These are phyloP conservation scores for Acanthamoeba culbertsoni DNA, from an alignment of 208 protist genomes.

Conservation along the genomic window DNA sequence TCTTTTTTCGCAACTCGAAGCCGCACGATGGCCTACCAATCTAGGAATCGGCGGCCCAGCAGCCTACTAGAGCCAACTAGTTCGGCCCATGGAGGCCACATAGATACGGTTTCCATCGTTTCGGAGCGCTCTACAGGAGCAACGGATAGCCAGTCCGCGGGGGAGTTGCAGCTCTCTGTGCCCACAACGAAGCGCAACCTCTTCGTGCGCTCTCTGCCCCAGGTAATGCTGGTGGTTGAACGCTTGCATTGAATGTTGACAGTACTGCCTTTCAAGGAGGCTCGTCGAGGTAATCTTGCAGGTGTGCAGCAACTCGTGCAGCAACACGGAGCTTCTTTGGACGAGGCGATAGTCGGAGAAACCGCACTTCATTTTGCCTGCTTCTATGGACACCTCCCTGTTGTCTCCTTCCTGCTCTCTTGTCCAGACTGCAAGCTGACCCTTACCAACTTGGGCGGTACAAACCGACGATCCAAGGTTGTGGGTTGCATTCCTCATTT, in stretches of 20 bases:
- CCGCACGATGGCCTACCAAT: background rate
- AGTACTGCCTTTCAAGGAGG: no score
- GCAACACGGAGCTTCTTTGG: background rate
- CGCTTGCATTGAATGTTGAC: background rate
- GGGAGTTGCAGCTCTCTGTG: no score
- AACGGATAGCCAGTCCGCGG: no score
- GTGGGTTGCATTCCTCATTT: background rate
- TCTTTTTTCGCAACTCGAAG: background rate
- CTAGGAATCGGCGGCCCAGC: no score
- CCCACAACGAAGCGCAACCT: conserved; percentile 29
- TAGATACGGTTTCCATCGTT: no score
- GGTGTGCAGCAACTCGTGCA: background rate
- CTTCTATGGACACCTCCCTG: conserved; percentile 27
- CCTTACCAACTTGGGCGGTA: background rate
- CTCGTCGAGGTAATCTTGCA: background rate
- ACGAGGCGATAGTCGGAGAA: background rate
- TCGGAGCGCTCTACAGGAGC: no score
- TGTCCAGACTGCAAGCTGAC: background rate
- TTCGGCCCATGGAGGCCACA: no score
- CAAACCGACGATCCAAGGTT: background rate
- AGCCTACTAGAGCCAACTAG: no score
- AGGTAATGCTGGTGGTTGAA: background rate
- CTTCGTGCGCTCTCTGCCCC: background rate
- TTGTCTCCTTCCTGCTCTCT: background rate
- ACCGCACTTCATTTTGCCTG: conserved; percentile 29